Evolutionary conservation across 768 basidiomycete species (phyloP), one percentile per base, ranked within the genome.

Genomic region (Trametes cubensis): DNA sequence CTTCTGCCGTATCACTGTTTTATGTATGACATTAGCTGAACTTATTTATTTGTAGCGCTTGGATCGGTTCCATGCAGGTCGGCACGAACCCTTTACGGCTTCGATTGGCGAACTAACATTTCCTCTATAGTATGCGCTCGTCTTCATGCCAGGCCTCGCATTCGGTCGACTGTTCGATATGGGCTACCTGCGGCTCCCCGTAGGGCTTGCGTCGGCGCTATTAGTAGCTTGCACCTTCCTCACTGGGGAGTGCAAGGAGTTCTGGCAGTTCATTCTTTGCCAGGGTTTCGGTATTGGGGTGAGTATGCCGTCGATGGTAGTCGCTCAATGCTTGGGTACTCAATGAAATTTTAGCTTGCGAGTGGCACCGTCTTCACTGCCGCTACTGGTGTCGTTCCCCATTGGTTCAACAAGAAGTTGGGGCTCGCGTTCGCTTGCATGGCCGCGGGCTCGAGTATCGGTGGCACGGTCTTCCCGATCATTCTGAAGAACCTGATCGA

Each of bases 41-140:
- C 41, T 69, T 44, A 11, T 18, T 13, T 11, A 20, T 2, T 8
- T 15, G 2, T 63, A 90, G 89, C 47, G 83, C 89, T 40, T 92
- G 89, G 90, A 92, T 92, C 38, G 90, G 90, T 4, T 92, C 90
- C 0, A 75, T 86, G n/a, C 89, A 90, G 76, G 88, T 85, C 47
- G 4, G 62, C 52, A 1, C 13, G 6, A 26, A 20, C 5, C 11
- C 2, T 6, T 34, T n/a, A 3, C 45, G 46, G 18, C 48, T 23
- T 49, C 34, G 34, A 23, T 47, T 52, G 30, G 21, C 45, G 18
- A 11, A 8, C 55, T 30, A 10, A 20, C 26, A 46, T 15, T 13
- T 50, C n/a, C 34, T 7, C 67, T 13, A 11, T 10, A 90, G 87
- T 87, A 86, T 66, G 77, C 86, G 8, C 78, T 88, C 0, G 74